Evolutionary conservation across 768 basidiomycete genomes (phyloP).

Genomic region (Leccinum fibrillosum): DNA sequence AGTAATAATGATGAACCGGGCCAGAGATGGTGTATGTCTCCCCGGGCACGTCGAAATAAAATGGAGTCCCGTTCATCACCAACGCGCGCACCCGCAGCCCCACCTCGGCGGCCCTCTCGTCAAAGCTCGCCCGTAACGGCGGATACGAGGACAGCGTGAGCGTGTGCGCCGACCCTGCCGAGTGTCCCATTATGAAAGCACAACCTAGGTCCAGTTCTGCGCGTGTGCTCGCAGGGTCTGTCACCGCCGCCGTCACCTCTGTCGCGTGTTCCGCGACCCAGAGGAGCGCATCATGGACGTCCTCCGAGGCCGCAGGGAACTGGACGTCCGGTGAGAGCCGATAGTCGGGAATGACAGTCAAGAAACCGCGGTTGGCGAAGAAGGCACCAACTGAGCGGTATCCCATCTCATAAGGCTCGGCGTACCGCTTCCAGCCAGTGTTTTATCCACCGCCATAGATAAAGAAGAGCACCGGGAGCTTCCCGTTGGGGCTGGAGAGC

Average conservation of each 20-base stretch:
- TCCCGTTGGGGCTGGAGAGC: conserved; percentile 22
- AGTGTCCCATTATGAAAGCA: conserved; percentile 56
- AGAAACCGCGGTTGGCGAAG: conserved; percentile 56
- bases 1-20: conserved; percentile 26
- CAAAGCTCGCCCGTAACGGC: conserved; percentile 31
- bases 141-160: conserved; percentile 41
- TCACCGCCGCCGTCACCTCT: conserved; percentile 13
- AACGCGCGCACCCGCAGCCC: conserved; percentile 38
- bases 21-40: conserved; percentile 24
- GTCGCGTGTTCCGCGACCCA: conserved; percentile 46
- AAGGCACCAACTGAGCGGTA: conserved; percentile 58
- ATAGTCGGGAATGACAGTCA: conserved; percentile 67
- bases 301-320: conserved; percentile 54
- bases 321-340: conserved; percentile 54
- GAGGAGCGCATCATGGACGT: conserved; percentile 57
- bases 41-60: conserved; percentile 33
- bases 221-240: conserved; percentile 1
- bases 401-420: conserved; percentile 45
- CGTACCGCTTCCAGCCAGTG: conserved; percentile 45
- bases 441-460: conserved; percentile 66
- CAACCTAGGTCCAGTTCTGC: conserved; percentile 36
- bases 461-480: conserved; percentile 56
- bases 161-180: conserved; percentile 55
- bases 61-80: conserved; percentile 46
- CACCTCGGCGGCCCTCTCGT: conserved; percentile 18